Evolutionary conservation across 1,284 basidiomycete genomes (phyloP), one percentile per base, ranked within the genome.

Genomic region (Papiliotrema laurentii): DNA sequence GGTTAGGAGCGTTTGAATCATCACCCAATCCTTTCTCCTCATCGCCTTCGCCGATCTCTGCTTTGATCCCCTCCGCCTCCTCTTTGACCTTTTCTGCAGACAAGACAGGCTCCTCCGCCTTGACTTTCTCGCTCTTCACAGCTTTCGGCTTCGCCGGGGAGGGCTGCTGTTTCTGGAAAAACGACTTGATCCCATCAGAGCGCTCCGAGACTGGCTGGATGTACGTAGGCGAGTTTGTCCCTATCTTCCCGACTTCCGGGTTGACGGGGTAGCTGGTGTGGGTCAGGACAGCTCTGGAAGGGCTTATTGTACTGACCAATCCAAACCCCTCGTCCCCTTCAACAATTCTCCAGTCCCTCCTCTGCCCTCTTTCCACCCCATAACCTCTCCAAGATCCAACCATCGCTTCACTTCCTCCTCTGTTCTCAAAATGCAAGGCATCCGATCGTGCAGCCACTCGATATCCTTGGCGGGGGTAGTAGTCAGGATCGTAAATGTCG

Each of bases 401-500:
- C 93, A 97, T 21, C 71, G 67, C 11, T 77, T 65, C 33, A 92
- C 75, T 5, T 86, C 83, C 4, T 81, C 77, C 39, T 76, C 64
- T 1, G 78, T 77, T 2, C 81, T 77, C 2, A 97, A 79, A 43
- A 97, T 86, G 44, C 92, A 87, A 3, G 93, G 93, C 76, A 94
- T 92, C 16, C 93, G 83, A 63, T 94, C 88, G 69, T 97, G 93
- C 27, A 94, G 76, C 85, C 87, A 91, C 10, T 76, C 74, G 47
- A 89, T 77, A 10, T 83, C 78, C 48, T 79, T 79, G 62, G 79
- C 80, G 1, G 87, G 85, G 11, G 79, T 74, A 0, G 89, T 92
- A 0, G 93, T 97, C 41, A 97, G 82, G 49, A 97, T 89, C 0
- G 88, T 86, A 68, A 90, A 97, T 0, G 88, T 88, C 76, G 83